Evolutionary conservation across 495 filamentous ascomycete species (phyloP).

Genomic region (Talaromyces trachyspermus): DNA sequence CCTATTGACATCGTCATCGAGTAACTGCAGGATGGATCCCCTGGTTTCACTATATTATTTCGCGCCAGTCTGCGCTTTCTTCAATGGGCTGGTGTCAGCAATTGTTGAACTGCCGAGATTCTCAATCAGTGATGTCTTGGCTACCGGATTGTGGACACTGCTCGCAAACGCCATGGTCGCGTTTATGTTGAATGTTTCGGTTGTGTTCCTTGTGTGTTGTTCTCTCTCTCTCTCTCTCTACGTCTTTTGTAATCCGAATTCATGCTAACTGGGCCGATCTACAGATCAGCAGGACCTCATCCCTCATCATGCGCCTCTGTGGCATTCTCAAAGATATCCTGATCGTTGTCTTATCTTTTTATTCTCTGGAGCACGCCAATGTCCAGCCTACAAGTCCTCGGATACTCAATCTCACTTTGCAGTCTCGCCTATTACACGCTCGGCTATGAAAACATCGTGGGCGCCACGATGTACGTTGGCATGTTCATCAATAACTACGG

Average conservation of each 20-base stretch:
- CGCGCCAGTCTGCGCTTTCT: conserved; percentile 67
- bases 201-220: conserved; percentile 67
- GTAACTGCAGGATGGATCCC: conserved; percentile 73
- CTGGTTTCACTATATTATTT: conserved; percentile 81
- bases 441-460: conserved; percentile 22
- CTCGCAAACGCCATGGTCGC: conserved; percentile 64
- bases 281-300: conserved; percentile 72
- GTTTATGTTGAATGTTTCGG: conserved; percentile 69
- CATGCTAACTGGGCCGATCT: background rate
- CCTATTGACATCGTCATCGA: conserved; percentile 54
- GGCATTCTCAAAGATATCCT: conserved; percentile 74
- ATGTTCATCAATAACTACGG: conserved; percentile 76
- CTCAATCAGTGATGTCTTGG: conserved; percentile 41
- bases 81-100: conserved; percentile 64
- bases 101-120: conserved; percentile 50
- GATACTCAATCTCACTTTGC: conserved; percentile 56
- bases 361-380: conserved; percentile 59
- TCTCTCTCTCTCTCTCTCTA: background rate
- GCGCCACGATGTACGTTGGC: background rate
- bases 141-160: conserved; percentile 51
- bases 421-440: conserved; percentile 64
- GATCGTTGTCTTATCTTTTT: conserved; percentile 55
- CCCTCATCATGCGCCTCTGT: conserved; percentile 66
- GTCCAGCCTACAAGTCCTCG: conserved; percentile 50
- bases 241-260: background rate